Evolutionary conservation across 257 asterid species (phyloP), one percentile per base, ranked within the genome.

Genomic region (Craterostigma plantagineum): DNA sequence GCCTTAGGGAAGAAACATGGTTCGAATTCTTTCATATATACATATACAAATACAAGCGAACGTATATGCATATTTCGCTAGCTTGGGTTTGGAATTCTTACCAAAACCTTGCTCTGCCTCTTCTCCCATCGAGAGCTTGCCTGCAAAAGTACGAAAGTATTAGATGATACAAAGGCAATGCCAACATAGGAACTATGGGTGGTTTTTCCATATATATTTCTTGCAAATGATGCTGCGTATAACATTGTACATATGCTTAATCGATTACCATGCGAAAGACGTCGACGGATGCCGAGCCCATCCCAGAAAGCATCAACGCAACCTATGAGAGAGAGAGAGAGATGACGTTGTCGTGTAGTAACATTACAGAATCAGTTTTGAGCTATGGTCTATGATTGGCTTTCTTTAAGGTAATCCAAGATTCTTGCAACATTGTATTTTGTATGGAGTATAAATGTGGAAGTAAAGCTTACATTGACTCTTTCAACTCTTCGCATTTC

Each of bases 401-500:
- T 23, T n/a, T n/a, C n/a, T n/a, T 23, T 23, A 23, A 23, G 30
- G 30, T 23, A 16, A 7, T 9, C 16, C 7, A 18, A 43, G 34
- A 43, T 18, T 13, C 8, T 9, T 17, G 13, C 11, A 13, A 43
- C 7, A 15, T 38, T 39, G 40, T n/a, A n/a, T n/a, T n/a, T n/a
- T n/a, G n/a, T 36, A 10, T 40, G 10, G 30, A 33, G 8, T n/a
- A n/a, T 23, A 36, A 27, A 50, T 54, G 30, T 27, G 33, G 13
- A 18, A 41, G 36, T 8, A n/a, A n/a, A 16, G 40, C n/a, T n/a
- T 74, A 90, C 99, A 49, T 90, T 90, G 39, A 90, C 94, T 79
- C 99, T 62, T 75, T 90, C 99, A 10, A 90, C 73, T 75, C 99
- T 83, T 49, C 94, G 70, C 99, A 90, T 90, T 66, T 90, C 99